Evolutionary conservation across 2,329 filamentous ascomycete species (phyloP), one percentile per base, ranked within the genome.

Genomic region (Cytospora leucostoma): DNA sequence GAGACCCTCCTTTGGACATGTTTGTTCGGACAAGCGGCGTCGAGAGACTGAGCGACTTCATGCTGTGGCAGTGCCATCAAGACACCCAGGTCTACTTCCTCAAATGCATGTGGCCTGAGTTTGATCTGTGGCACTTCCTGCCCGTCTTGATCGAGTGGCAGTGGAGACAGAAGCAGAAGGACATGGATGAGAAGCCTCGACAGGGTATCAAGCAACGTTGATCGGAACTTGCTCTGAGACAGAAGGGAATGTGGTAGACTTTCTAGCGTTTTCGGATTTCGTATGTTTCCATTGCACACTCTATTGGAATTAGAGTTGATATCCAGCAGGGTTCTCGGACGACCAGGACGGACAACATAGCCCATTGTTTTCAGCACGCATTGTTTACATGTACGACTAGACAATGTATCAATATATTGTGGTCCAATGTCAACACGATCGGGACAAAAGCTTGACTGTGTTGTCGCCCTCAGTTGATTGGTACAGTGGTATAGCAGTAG

Each of bases 1-100:
- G 87, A 59, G 88, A 91, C 66, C 95, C 95, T 17, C 95, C 95
- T 0, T 80, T 98, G 50, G 95, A 99, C 72, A 83, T 99, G 13
- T 88, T 99, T 61, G 84, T 99, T 57, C 87, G 95, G 57, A 99
- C 95, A 5, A 97, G 93, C 67, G 94, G 93, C 34, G 95, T 99
- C 15, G 90, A 93, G 75, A 85, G 95, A 56, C 80, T 99, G 64
- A 97, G 93, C 73, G 95, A 99, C 74, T 99, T 98, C 71, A 95
- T 99, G 93, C 87, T 99, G 38, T 99, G 95, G 95, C 95, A 99
- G 77, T 95, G 92, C 71, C 93, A 98, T 73, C 87, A 97, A 72
- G 83, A 94, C 67, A 97, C 95, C 0, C 90, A 96, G 65, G 90
- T 99, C 67, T 92, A 96, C 65, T 99, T 98, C 74, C 78, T 97